Percentiles rank a stretch among this genome's conserved stretches.
Evolutionary conservation across 2,329 filamentous ascomycete genomes (phyloP).

Genomic region (Karstenula rhodostoma): DNA sequence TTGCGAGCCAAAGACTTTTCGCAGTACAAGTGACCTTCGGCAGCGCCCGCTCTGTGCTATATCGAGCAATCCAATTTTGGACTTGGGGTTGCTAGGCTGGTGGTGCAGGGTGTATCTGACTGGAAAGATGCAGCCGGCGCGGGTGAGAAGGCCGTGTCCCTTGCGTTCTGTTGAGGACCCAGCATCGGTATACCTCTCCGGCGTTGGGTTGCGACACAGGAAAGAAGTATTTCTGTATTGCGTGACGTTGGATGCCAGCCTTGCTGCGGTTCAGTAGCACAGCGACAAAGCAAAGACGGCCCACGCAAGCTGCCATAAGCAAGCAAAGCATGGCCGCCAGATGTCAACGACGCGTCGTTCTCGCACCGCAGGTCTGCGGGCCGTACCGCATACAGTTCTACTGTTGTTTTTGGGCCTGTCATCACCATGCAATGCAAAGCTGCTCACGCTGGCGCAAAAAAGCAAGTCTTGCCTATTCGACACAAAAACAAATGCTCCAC

Average conservation of each 20-base stretch:
- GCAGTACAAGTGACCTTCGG: conserved; percentile 12
- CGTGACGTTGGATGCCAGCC: neutral
- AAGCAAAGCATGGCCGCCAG: neutral
- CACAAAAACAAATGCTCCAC: conserved; percentile 4
- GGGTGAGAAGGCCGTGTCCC: neutral
- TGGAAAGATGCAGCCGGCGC: conserved; percentile 5
- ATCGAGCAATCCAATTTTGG: neutral
- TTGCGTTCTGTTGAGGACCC: conserved; percentile 10
- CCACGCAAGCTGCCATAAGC: neutral
- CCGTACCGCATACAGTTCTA: neutral
- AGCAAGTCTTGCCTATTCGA: neutral
- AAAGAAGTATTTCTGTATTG: neutral
- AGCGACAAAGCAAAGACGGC: neutral
- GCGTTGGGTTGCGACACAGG: neutral
- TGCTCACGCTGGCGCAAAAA: conserved; percentile 3
- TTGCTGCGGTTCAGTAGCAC: neutral
- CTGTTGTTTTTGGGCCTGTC: neutral
- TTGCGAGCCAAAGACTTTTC: neutral
- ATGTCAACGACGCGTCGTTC: neutral
- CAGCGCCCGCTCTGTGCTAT: conserved; percentile 11
- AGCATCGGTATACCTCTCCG: conserved; percentile 1
- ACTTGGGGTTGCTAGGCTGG: neutral
- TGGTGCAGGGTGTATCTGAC: conserved; percentile 6
- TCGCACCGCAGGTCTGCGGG: conserved; percentile 1
- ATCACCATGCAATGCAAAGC: conserved; percentile 1